Evolutionary conservation across 176 grass and related monocot species (phyloP).

Genomic region (Avena insularis): DNA sequence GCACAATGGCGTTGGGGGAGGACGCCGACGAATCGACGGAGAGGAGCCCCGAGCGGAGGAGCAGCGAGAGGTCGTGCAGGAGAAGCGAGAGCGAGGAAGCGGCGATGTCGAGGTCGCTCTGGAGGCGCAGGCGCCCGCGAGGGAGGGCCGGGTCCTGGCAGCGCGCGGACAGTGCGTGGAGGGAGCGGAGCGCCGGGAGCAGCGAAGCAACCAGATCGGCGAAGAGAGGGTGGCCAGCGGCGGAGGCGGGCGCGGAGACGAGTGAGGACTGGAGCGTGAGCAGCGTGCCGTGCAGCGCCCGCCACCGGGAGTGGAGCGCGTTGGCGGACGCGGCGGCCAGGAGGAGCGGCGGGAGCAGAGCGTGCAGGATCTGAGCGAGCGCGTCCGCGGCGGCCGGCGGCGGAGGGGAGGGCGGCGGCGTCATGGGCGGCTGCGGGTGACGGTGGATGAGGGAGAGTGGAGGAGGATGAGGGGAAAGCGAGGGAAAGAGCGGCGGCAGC

Average conservation of each 20-base stretch:
- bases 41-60: slow-evolving; percentile 56
- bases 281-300: slow-evolving; percentile 62
- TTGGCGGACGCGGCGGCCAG: slow-evolving; percentile 57
- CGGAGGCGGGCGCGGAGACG: slow-evolving; percentile 44
- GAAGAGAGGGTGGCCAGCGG: slow-evolving; percentile 65
- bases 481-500: slow-evolving; percentile 4
- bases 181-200: slow-evolving; percentile 55
- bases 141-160: slow-evolving; percentile 73
- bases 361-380: slow-evolving; percentile 60
- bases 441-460: slow-evolving; percentile 10
- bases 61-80: slow-evolving; percentile 78
- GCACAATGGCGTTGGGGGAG: slow-evolving; percentile 68
- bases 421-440: slow-evolving; percentile 35
- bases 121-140: slow-evolving; percentile 61
- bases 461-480: slow-evolving; percentile 44
- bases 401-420: slow-evolving; percentile 40
- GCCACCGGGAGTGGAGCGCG: slow-evolving; percentile 70
- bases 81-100: slow-evolving; percentile 68
- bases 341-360: slow-evolving; percentile 66
- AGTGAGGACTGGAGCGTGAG: slow-evolving; percentile 61
- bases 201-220: slow-evolving; percentile 58
- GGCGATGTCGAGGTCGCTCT: slow-evolving; percentile 84
- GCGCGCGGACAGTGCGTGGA: slow-evolving; percentile 58
- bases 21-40: slow-evolving; percentile 20
- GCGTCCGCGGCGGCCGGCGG: slow-evolving; percentile 46